Percentiles rank a stretch among this genome's conserved stretches.
phyloP scores from a whole-genome alignment of 495 filamentous ascomycete genomes.

The Elasticomyces elasticus region DNA sequence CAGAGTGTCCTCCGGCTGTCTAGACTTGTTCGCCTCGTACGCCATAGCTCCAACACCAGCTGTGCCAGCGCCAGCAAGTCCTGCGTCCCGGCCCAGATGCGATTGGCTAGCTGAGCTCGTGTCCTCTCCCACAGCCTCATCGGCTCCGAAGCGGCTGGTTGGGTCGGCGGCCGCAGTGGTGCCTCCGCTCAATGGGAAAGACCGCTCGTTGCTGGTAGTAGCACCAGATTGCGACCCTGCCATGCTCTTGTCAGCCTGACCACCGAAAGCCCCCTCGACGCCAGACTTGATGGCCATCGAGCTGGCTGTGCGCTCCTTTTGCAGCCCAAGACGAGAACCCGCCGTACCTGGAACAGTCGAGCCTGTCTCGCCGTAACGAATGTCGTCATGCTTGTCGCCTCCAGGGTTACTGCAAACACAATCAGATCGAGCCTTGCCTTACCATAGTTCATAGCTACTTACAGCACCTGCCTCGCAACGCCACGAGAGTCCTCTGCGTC shows the following conservation, averaged over 20 bases:
- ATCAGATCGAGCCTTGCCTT: not conserved
- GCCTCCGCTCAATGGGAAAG: slow-evolving; percentile 5
- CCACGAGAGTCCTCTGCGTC: not conserved
- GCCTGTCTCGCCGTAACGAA: not conserved
- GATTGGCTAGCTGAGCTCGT: slow-evolving; percentile 9
- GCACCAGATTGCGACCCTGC: not conserved
- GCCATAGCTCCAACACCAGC: slow-evolving; percentile 3
- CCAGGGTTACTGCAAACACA: slow-evolving; percentile 2
- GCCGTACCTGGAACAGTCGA: slow-evolving; percentile 4
- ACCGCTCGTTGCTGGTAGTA: not conserved
- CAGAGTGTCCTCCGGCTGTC: not conserved
- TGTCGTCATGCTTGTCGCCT: slow-evolving; percentile 7
- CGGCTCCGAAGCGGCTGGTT: not conserved
- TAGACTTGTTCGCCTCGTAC: not conserved
- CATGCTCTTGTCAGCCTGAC: slow-evolving; percentile 8
- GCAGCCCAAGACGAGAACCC: not conserved
- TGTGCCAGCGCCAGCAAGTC: slow-evolving; percentile 15
- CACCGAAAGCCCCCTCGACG: slow-evolving; percentile 20
- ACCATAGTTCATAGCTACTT: not conserved
- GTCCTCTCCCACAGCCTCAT: slow-evolving; percentile 5
- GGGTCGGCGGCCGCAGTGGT: not conserved
- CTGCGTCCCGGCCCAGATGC: slow-evolving; percentile 28
- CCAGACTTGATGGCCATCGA: slow-evolving; percentile 30
- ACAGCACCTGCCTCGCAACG: slow-evolving; percentile 2
- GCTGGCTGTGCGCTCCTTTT: slow-evolving; percentile 12